Base-by-base conservation (phyloP, 164 flowering plant genomes). In the Buxus sempervirens region DNA sequence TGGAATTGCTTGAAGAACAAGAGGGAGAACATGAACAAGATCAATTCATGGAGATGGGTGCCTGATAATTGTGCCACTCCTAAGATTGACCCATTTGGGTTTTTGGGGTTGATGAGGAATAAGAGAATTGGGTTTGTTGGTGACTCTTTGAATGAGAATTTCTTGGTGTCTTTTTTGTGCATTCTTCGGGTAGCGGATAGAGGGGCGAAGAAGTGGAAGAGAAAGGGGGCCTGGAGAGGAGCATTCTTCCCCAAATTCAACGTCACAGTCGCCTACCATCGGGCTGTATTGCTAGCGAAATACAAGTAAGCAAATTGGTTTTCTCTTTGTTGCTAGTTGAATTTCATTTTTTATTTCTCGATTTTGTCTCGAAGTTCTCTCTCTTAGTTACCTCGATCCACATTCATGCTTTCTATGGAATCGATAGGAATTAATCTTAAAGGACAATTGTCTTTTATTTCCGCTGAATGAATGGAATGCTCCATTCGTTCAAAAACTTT, bases 141-240 rank as follows among this genome's bases (percentile, higher is more conserved):
- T 38, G 97, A 94, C 64, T 94, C 98, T 1, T 73, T 94, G 90
- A 94, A 88, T 76, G 98, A 94, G 82, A 94, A 90, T 65, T 91
- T 90, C 60, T 61, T 94, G 78, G 91, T 77, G 9, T 74, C 92
- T n/a, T 82, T 93, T 71, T 59, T 94, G 66, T 94, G 98, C 73
- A 57, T 81, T 54, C 77, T 90, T 42, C 82, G 88, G 42, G 81
- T 67, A 67, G 99, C 82, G 24, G 98, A 96, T 80, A 26, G 9
- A 27, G 85, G 85, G 32, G 97, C 88, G 0, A 84, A 73, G 80
- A 96, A 86, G 80, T 96, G 98, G 96, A 96, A 93, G 85, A 87
- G 76, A 75, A 96, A 85, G 54, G 96, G 98, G 22, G 95, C 98
- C 64, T 96, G 98, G 99, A 88, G 88, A 72, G 99, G 98, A 1